Evolutionary conservation across 352 stramenopile genomes (phyloP).

Genomic region (Plasmopara halstedii): DNA sequence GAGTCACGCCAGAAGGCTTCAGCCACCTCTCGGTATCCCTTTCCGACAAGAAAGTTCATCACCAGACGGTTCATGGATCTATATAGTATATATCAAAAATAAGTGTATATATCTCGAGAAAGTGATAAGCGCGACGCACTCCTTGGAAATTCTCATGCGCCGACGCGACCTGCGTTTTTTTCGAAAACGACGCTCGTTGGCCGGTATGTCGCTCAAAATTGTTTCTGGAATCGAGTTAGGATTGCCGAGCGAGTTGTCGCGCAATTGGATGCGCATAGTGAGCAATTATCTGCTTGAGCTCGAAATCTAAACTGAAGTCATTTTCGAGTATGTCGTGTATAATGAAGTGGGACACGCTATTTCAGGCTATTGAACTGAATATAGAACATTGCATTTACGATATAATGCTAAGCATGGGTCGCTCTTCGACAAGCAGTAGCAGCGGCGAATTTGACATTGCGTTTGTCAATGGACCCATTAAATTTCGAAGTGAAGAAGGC

Average conservation of each 20-base stretch:
- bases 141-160: conserved; percentile 59
- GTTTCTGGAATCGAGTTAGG: conserved; percentile 9
- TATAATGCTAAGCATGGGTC: conserved; percentile 25
- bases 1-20: conserved; percentile 71
- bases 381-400: background rate
- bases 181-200: conserved; percentile 14
- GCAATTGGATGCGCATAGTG: conserved; percentile 15
- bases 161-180: conserved; percentile 25
- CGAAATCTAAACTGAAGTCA: conserved; percentile 25
- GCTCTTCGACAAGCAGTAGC: conserved; percentile 16
- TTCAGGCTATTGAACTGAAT: background rate
- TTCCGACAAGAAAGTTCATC: conserved; percentile 79
- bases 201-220: conserved; percentile 6
- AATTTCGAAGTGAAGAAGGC: conserved; percentile 74
- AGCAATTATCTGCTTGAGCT: conserved; percentile 8
- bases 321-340: background rate
- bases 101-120: background rate
- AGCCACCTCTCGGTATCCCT: conserved; percentile 66
- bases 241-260: conserved; percentile 12
- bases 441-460: conserved; percentile 66
- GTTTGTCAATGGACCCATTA: conserved; percentile 81
- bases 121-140: conserved; percentile 26
- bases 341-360: background rate
- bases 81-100: conserved; percentile 1
- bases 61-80: conserved; percentile 75